Percentiles rank a stretch among this genome's conserved stretches.
These are phyloP conservation scores for Oligophagozyma castellii DNA, from an alignment of 1,139 yeast genomes.

Conservation along the genomic window DNA sequence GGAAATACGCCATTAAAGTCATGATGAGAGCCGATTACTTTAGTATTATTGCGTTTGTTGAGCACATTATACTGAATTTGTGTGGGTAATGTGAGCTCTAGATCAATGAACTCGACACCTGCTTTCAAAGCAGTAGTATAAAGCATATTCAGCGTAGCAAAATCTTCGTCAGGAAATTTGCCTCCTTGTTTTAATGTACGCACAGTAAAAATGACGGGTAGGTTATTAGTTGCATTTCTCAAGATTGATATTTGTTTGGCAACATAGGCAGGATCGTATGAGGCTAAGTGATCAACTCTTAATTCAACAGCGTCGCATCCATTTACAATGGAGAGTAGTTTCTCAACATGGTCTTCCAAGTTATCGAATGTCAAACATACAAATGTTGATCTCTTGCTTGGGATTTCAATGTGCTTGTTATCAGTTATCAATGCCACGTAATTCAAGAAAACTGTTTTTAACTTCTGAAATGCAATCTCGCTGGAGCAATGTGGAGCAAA, in stretches of 20 bases:
- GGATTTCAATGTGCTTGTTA: slow-evolving; percentile 29
- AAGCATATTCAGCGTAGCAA: slow-evolving; percentile 36
- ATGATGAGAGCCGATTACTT: slow-evolving; percentile 72
- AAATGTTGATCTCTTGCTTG: slow-evolving; percentile 49
- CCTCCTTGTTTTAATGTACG: slow-evolving; percentile 80
- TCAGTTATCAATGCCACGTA: slow-evolving; percentile 60
- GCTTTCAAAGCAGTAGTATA: slow-evolving; percentile 53
- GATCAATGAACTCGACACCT: slow-evolving; percentile 43
- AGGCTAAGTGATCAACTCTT: slow-evolving; percentile 57
- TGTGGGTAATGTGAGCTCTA: slow-evolving; percentile 34
- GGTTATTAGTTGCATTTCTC: slow-evolving; percentile 40
- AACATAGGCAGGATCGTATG: slow-evolving; percentile 39
- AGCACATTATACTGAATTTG: slow-evolving; percentile 29
- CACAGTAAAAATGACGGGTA: slow-evolving; percentile 74
- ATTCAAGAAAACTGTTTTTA: slow-evolving; percentile 45
- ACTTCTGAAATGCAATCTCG: slow-evolving; percentile 39
- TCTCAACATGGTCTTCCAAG: slow-evolving; percentile 34
- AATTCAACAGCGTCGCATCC: slow-evolving; percentile 80
- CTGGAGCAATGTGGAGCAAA: slow-evolving; percentile 60
- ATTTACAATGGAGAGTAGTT: slow-evolving; percentile 39
- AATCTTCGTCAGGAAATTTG: slow-evolving; percentile 45
- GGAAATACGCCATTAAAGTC: slow-evolving; percentile 47
- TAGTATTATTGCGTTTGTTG: slow-evolving; percentile 43
- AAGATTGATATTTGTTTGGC: slow-evolving; percentile 62
- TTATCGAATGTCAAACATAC: slow-evolving; percentile 56